phyloP scores from a whole-genome alignment of 2,329 filamentous ascomycete species.

The Penicillium hesseltinei region DNA sequence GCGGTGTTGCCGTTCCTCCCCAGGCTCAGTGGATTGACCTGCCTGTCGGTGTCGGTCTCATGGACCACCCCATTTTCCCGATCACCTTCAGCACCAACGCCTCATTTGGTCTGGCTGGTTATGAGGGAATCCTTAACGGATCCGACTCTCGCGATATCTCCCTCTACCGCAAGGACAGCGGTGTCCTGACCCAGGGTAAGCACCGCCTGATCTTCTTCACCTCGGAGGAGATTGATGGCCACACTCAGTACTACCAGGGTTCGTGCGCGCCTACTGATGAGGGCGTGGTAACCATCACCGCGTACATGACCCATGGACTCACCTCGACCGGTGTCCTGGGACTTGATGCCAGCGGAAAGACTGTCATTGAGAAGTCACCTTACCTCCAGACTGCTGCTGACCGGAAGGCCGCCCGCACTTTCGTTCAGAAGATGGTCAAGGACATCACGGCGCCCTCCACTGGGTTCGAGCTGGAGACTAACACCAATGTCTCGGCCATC shows the following conservation, averaged over 20 bases:
- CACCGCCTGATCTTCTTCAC: constrained; percentile 30
- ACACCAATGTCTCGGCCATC: constrained; percentile 26
- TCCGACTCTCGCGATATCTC: constrained; percentile 22
- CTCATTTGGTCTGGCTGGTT: constrained; percentile 20
- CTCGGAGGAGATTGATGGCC: constrained; percentile 25
- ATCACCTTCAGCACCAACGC: constrained; percentile 19
- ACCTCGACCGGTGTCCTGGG: constrained; percentile 27
- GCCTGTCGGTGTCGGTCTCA: constrained; percentile 52
- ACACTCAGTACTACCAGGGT: constrained; percentile 30
- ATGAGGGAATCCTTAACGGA: constrained; percentile 19
- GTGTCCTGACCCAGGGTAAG: constrained; percentile 25
- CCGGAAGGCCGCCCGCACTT: constrained; percentile 18
- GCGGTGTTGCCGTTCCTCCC: constrained; percentile 42
- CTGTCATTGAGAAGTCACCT: constrained; percentile 26
- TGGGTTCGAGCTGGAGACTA: constrained; percentile 23
- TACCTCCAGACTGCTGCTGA: constrained; percentile 27
- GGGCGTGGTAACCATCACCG: constrained; percentile 21
- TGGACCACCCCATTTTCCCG: constrained; percentile 41
- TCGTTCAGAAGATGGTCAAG: constrained; percentile 23
- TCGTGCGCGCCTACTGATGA: constrained; percentile 20
- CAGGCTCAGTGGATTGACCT: constrained; percentile 51
- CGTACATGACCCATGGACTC: constrained; percentile 31
- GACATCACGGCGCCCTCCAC: constrained; percentile 21
- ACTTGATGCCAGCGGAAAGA: constrained; percentile 25
- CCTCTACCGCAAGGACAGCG: constrained; percentile 24